Evolutionary conservation across 805 yeast species (phyloP), one percentile per base, ranked within the genome.

Genomic region (Lipomyces sp.): DNA sequence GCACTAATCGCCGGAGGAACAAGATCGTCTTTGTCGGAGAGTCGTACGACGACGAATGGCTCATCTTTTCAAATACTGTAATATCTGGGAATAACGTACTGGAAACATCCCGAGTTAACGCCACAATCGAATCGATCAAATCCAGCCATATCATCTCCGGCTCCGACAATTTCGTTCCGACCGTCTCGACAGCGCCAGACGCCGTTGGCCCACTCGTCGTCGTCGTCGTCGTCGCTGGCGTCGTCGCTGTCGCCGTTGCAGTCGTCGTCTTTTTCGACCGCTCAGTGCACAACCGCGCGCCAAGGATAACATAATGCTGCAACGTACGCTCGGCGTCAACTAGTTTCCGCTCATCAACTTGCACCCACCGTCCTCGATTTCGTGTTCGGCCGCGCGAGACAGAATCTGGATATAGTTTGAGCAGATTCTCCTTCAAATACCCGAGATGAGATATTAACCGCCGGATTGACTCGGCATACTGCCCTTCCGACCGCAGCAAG

Each of bases 1-100:
- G 73, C 18, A 71, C 73, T 13, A 70, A 61, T 35, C 69, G 53
- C 7, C 72, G 62, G 18, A 68, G 30, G 33, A 69, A 69, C 51
- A 69, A 33, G 33, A 69, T 58, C 56, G 71, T 64, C 60, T 67
- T 67, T n/a, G 71, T 64, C 37, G 71, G 63, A 5, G 67, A 63
- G 48, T 67, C 70, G 54, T 64, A 67, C 18, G 67, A 64, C 29
- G 68, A 60, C 18, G 68, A 64, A 37, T 59, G 70, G 48, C 68
- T 67, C 63, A 64, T 64, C 39, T 53, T 48, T 24, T 64, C 69
- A 53, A 68, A 64, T 24, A 62, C 67, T 6, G 70, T 55, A 37
- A 66, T 63, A 34, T 68, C 71, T 4, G 71, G 71, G 37, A 68
- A 63, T 54, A 68, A 32, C n/a, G 60, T 53, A 18, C 59, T 60